Evolutionary conservation across 73 alveolate genomes (phyloP), one percentile per base, ranked within the genome.

Genomic region (Uronychia binucleata): DNA sequence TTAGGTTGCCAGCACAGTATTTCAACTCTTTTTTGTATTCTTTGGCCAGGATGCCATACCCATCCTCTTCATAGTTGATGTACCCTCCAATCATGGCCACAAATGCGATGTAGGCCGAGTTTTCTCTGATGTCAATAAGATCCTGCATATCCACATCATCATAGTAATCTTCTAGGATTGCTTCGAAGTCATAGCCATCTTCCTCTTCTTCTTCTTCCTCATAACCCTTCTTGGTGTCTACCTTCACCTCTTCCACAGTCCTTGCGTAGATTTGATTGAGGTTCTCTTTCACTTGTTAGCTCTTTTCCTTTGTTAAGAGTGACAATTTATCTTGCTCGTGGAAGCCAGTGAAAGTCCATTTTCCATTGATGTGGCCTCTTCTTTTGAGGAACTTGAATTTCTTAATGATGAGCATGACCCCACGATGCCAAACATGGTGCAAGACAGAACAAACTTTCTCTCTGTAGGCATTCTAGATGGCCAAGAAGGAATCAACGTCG

Each of bases 401-500:
- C 93, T 97, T 97, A 74, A 93, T 87, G 0, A 97, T 97, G 79
- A 96, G 80, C 57, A 97, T 95, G 19, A 97, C 97, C 26, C 99
- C 99, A 78, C 99, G 88, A 94, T 93, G 95, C 98, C 98, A 97
- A 60, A 97, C 86, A 83, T 96, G 93, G 30, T 95, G 77, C 84
- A 97, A 82, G 57, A 97, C 79, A 83, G 95, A 90, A 57, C 93
- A 82, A 25, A 92, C 93, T 86, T 96, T 97, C 59, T 87, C 85
- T 82, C 96, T 91, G 90, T 91, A 93, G 30, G 96, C 80, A 32
- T 94, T 94, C 86, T 94, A 85, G 19, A 97, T 87, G 33, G 92
- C 78, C 28, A 95, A 78, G 90, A 97, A 97, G 58, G 90, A 92
- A 75, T 94, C 97, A 30, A 97, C 86, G 80, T 92, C 96, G 79